phyloP scores from a whole-genome alignment of 768 basidiomycete genomes.

The Phlebiopsis flavidoalba region DNA sequence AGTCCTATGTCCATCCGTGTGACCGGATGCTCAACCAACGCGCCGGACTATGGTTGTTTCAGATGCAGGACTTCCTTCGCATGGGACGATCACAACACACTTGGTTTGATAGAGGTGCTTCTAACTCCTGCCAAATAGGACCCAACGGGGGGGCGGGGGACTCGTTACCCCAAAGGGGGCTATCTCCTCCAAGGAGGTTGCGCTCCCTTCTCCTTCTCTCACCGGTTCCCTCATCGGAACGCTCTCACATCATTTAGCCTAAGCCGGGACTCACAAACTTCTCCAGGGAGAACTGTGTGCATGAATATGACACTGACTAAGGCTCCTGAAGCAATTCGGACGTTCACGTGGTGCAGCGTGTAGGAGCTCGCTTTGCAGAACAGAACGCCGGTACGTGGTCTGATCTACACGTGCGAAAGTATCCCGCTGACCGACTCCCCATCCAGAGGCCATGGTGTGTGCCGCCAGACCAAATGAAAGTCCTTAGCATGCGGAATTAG shows the following conservation, averaged over 20 bases:
- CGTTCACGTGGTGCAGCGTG: no score
- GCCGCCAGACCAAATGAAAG: conserved; percentile 14
- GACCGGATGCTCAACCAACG: conserved; percentile 8
- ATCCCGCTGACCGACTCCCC: neutral
- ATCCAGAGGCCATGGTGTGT: conserved; percentile 38
- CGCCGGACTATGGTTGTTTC: conserved; percentile 7
- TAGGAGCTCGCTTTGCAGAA: conserved; percentile 89
- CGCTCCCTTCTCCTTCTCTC: neutral
- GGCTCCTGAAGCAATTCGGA: conserved; percentile 96
- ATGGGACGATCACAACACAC: conserved; percentile 92
- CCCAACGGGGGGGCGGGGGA: no score
- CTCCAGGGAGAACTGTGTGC: conserved; percentile 83
- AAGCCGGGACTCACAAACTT: conserved; percentile 1
- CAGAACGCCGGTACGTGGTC: conserved; percentile 77
- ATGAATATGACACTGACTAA: conserved; percentile 95
- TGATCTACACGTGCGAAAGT: conserved; percentile 2
- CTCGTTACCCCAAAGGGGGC: conserved; percentile 95
- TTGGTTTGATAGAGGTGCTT: conserved; percentile 98
- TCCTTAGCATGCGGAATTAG: neutral
- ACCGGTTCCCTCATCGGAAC: conserved; percentile 1
- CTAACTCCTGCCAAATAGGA: conserved; percentile 84
- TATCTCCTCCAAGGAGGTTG: conserved; percentile 89
- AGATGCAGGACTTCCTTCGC: conserved; percentile 99
- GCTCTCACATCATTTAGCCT: conserved; percentile 5
- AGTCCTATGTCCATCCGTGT: neutral